Evolutionary conservation across 75 land plant species (phyloP), one percentile per base, ranked within the genome.

Genomic region (Pinus albicaulis): DNA sequence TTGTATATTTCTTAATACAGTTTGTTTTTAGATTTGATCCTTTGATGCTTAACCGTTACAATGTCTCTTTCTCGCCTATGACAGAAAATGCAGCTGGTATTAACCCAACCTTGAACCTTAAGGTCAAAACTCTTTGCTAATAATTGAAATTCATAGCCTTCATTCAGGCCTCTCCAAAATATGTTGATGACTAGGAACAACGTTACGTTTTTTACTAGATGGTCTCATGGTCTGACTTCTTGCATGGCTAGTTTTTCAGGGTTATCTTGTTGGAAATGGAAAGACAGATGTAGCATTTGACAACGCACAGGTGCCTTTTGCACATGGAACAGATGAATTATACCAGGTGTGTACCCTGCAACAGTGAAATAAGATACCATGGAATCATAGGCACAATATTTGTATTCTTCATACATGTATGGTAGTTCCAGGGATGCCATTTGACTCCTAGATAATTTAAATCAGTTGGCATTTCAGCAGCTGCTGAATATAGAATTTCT

Each of bases 251-350:
- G 13, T 56, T 7, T 57, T 55, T 59, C 86, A 96, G 99, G 99
- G 99, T 57, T 96, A 96, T 82, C 66, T 92, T 78, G 82, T 96
- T 11, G 99, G 99, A 25, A 96, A 96, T 83, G 99, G 98, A 17
- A 89, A 86, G 25, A 86, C 92, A 25, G 99, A 92, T 62, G 65
- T 38, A 22, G 92, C 80, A 74, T 98, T 94, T 86, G 93, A 89
- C 4, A 87, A 96, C 82, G 90, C 99, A 56, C 82, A 92, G 48
- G 88, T 96, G 26, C 94, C 99, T 38, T 96, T 96, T 83, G 90
- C 89, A 1, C 89, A 92, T 84, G 98, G 99, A 56, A 94, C n/a
- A n/a, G 82, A 84, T 66, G 82, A 88, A 44, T 57, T 88, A 16
- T 90, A 56, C 55, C 66, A 85, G 92, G 92, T 90, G 25, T 41